Evolutionary conservation across 108 stramenopile species (phyloP), one percentile per base, ranked within the genome.

Genomic region (Pelagomonas calceolata): DNA sequence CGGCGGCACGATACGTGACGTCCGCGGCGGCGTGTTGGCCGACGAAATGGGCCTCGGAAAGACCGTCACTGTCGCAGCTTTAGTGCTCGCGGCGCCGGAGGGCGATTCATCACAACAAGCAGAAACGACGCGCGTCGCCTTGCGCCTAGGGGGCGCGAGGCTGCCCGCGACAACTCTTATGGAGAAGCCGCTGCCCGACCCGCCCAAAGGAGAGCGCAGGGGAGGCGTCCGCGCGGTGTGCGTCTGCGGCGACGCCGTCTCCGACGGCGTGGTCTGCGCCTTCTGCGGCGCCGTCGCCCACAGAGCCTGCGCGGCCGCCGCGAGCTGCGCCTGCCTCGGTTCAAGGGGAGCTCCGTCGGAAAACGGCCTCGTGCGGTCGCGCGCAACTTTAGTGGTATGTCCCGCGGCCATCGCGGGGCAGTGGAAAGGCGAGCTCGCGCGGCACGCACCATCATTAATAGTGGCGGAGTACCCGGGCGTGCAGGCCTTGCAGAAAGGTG

Each of bases 21-120:
- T 32, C 26, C 70, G 33, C 29, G 63, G 51, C 30, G 77, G 73
- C 29, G 74, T 80, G 21, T 45, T 80, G 17, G 76, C 76, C 45
- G 80, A 80, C 51, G 80, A 80, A 16, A 80, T 80, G 80, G 80
- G 80, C 16, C 37, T 80, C 43, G 80, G 80, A 0, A 80, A 80
- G 74, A 80, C 80, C 26, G 72, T 80, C 16, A 39, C 69, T 29
- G 73, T 76, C 46, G 44, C 74, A 37, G 73, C 74, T 5, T 35
- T 77, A 51, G 34, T 73, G 4, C 72, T 67, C 30, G 35, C 64
- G 21, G n/a, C n/a, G n/a, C n/a, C n/a, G n/a, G n/a, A n/a, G n/a
- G n/a, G 51, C 31, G 17, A 44, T 17, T 0, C 32, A 30, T 63
- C 14, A 30, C 17, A 70, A 68, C 44, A 30, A 30, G 15, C 60